These are phyloP conservation scores for Calocybe cyanea DNA, from an alignment of 768 basidiomycete species.

Conservation along the genomic window DNA sequence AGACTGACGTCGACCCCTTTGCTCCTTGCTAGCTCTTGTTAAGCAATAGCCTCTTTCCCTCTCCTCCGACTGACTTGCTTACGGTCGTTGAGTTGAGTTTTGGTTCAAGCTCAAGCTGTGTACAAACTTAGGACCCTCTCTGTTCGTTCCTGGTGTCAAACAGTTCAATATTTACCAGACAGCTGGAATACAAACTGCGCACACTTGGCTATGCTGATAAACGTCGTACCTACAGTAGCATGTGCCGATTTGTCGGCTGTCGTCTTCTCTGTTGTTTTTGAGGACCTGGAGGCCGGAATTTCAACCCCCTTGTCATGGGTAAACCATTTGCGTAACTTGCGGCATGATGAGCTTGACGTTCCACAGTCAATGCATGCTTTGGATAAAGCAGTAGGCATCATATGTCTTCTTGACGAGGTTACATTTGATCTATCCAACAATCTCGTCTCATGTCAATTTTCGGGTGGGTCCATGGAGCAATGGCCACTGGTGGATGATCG, in stretches of 20 bases:
- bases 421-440: conserved; percentile 50
- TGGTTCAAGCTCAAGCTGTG: background rate
- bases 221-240: conserved; percentile 11
- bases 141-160: conserved; percentile 5
- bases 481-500: conserved; percentile 39
- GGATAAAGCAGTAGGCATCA: conserved; percentile 57
- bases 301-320: conserved; percentile 52
- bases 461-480: conserved; percentile 50
- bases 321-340: conserved; percentile 46
- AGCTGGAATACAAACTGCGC: conserved; percentile 3
- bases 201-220: conserved; percentile 13
- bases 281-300: conserved; percentile 43
- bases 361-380: conserved; percentile 53
- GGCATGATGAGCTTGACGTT: conserved; percentile 47
- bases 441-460: conserved; percentile 49
- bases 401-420: conserved; percentile 55
- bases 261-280: conserved; percentile 55
- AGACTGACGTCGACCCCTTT: conserved; percentile 2
- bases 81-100: no score
- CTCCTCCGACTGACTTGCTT: no score
- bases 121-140: background rate
- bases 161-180: background rate
- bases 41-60: background rate
- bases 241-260: conserved; percentile 44
- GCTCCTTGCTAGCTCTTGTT: background rate